Evolutionary conservation across 768 basidiomycete species (phyloP), one percentile per base, ranked within the genome.

Genomic region (Amanita rubescens): DNA sequence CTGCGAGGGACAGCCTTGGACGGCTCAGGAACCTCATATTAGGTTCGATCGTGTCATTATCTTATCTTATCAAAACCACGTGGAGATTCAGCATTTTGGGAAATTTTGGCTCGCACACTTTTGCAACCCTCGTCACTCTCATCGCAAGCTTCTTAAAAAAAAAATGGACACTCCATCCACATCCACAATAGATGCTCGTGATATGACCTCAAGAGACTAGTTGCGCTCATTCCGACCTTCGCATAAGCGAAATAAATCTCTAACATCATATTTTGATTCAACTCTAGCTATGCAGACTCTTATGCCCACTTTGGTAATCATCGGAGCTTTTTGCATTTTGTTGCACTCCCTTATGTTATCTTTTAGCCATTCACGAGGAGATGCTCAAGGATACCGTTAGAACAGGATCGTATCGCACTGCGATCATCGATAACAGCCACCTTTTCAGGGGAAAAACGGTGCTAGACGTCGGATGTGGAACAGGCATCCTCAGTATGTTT

Each of bases 321-420:
- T 14, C 38, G 19, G 32, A 17, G 7, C 35, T 5, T 22, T 15
- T 35, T 17, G 4, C 19, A n/a, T 24, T n/a, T n/a, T 7, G 12
- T 12, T 27, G 15, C 27, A 30, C 48, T 44, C 30, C 3, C 49
- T 62, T 8, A 54, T 17, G 41, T 14, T 42, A 11, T 5, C 57
- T 10, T 34, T 19, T 61, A 96, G 93, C 94, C 55, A 96, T 97
- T 62, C 94, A 97, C 68, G 94, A 98, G 73, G 96, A 99, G 74
- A 99, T 99, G 96, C 73, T 99, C 69, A 99, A 99, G 72, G 96
- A 99, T 71, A 72, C 76, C 35, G 93, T 99, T 60, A 87, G 96
- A 57, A 99, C 96, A 42, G 84, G 92, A 32, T 91, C 94, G 39
- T 99, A 99, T 79, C 87, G 91, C 59, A 78, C 84, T 55, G 92